These are phyloP conservation scores for Tremella fuciformis DNA, from an alignment of 768 basidiomycete genomes.

Conservation along the genomic window DNA sequence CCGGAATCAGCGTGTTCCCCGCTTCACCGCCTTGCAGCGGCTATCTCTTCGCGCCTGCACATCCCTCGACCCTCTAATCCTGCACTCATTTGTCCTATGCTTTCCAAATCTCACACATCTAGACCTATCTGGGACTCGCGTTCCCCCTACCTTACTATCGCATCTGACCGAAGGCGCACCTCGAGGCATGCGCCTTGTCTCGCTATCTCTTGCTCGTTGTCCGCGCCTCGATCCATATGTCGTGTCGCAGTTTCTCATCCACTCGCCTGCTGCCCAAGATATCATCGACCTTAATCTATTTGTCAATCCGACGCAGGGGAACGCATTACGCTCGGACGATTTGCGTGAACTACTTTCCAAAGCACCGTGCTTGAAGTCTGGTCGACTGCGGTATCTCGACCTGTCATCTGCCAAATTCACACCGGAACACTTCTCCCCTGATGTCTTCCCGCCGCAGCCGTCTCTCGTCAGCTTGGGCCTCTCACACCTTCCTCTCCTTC, in stretches of 20 bases:
- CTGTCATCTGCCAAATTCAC: conserved; percentile 79
- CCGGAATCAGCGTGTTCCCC: conserved; percentile 20
- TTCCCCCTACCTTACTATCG: conserved; percentile 38
- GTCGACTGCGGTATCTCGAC: conserved; percentile 80
- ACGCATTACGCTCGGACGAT: conserved; percentile 73
- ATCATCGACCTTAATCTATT: conserved; percentile 75
- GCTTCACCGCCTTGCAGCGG: conserved; percentile 40
- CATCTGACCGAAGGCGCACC: conserved; percentile 60
- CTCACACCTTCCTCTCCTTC: conserved; percentile 73
- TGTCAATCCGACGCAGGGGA: conserved; percentile 57
- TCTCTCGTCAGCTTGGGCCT: conserved; percentile 82
- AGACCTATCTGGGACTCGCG: conserved; percentile 50
- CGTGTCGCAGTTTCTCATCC: conserved; percentile 68
- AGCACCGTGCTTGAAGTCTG: conserved; percentile 76
- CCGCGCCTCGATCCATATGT: conserved; percentile 75
- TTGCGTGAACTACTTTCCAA: conserved; percentile 64
- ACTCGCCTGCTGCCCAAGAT: conserved; percentile 62
- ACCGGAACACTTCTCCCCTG: conserved; percentile 56
- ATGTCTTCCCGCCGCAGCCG: conserved; percentile 63
- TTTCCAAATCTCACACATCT: conserved; percentile 51
- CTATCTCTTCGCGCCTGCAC: conserved; percentile 49
- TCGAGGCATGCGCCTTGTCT: conserved; percentile 61
- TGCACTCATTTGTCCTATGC: conserved; percentile 38
- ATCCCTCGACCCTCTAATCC: conserved; percentile 39
- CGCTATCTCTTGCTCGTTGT: conserved; percentile 82